A percentile compares a stretch with the other conserved stretches of the same genome.
These are phyloP conservation scores for Talaromyces rugulosus DNA, from an alignment of 2,329 filamentous ascomycete species.

Conservation along the genomic window DNA sequence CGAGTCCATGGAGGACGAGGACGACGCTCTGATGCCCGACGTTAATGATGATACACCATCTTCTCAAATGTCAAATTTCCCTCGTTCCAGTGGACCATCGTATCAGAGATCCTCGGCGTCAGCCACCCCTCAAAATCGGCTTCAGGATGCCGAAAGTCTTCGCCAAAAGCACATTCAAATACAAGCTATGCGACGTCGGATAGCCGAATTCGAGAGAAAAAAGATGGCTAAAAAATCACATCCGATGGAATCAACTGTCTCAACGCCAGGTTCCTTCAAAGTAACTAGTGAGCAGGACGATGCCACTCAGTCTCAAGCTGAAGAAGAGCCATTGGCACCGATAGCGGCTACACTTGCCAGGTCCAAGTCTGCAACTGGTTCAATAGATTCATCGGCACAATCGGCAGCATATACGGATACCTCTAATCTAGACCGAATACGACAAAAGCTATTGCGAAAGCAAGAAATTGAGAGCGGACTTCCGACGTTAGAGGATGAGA, in stretches of 20 bases:
- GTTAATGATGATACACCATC: conserved; percentile 13
- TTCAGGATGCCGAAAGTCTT: conserved; percentile 40
- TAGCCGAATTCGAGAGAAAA: conserved; percentile 45
- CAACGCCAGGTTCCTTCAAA: conserved; percentile 17
- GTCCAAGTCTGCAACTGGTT: conserved; percentile 4
- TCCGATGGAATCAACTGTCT: conserved; percentile 25
- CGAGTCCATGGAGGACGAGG: conserved; percentile 41
- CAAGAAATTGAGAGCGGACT: conserved; percentile 48
- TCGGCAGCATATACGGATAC: conserved; percentile 20
- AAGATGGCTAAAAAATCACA: conserved; percentile 26
- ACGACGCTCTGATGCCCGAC: conserved; percentile 24
- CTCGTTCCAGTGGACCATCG: not conserved
- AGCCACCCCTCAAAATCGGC: conserved; percentile 34
- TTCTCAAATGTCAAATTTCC: not conserved
- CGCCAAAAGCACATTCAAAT: conserved; percentile 47
- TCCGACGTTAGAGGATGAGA: conserved; percentile 43
- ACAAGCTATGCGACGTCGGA: conserved; percentile 43
- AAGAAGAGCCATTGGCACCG: not conserved
- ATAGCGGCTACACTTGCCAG: not conserved
- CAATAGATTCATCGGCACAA: conserved; percentile 17
- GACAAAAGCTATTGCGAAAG: conserved; percentile 39
- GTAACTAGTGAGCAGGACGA: conserved; percentile 6
- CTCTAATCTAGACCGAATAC: conserved; percentile 26
- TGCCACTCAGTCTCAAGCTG: conserved; percentile 5
- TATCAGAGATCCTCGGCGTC: conserved; percentile 21